Evolutionary conservation across 2,329 filamentous ascomycete genomes (phyloP).

Genomic region (Aspergillus felis): DNA sequence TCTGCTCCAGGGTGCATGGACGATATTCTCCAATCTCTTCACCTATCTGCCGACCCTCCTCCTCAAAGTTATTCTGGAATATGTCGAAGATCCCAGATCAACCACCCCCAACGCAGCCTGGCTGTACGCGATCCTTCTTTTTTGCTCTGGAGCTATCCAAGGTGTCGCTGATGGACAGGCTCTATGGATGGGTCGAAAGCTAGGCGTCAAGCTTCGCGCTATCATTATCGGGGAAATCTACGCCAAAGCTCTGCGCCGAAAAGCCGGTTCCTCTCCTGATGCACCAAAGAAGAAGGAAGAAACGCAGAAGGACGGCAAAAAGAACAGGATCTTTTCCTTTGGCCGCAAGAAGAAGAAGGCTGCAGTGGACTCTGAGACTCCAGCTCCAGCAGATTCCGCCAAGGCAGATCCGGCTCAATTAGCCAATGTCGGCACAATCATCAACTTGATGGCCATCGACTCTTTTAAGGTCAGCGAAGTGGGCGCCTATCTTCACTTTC

Average conservation of each 20-base stretch:
- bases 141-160: slow-evolving; percentile 74
- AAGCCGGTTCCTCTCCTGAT: slow-evolving; percentile 75
- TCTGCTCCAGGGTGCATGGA: slow-evolving; percentile 74
- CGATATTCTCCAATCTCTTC: slow-evolving; percentile 72
- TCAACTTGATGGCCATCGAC: slow-evolving; percentile 99
- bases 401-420: slow-evolving; percentile 58
- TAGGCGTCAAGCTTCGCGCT: slow-evolving; percentile 87
- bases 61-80: slow-evolving; percentile 85
- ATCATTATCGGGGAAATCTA: slow-evolving; percentile 98
- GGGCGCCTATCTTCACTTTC: slow-evolving; percentile 89
- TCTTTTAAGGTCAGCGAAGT: slow-evolving; percentile 98
- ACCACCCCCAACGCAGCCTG: slow-evolving; percentile 85
- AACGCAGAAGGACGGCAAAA: slow-evolving; percentile 32
- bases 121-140: slow-evolving; percentile 90
- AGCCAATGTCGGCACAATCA: slow-evolving; percentile 94
- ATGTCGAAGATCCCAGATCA: slow-evolving; percentile 75
- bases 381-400: slow-evolving; percentile 24
- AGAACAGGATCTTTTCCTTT: slow-evolving; percentile 51
- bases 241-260: slow-evolving; percentile 86
- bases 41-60: slow-evolving; percentile 90
- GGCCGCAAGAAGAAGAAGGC: slow-evolving; percentile 54
- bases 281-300: slow-evolving; percentile 62
- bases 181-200: slow-evolving; percentile 88
- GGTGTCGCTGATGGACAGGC: slow-evolving; percentile 82
- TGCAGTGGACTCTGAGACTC: slow-evolving; percentile 18